Conservation (phyloP, 352 stramenopile genomes). For the Phytophthora lateralis region DNA sequence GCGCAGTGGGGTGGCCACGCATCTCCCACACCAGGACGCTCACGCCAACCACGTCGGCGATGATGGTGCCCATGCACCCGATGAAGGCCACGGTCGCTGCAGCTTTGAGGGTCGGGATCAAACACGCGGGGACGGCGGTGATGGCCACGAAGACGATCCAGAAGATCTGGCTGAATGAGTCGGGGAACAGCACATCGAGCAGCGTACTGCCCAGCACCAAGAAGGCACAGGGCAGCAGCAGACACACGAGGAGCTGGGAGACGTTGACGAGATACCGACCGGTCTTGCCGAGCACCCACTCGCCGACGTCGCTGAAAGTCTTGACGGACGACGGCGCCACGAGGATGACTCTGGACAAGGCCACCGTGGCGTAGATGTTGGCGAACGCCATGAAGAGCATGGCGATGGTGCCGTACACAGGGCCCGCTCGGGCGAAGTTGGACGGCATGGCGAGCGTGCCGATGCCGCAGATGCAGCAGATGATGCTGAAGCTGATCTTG, state of each 20-base stretch:
- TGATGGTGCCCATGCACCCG: slow-evolving; percentile 38
- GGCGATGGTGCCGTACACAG: slow-evolving; percentile 40
- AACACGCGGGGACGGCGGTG: slow-evolving; percentile 33
- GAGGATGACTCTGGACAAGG: slow-evolving; percentile 40
- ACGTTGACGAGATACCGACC: slow-evolving; percentile 42
- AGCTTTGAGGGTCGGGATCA: slow-evolving; percentile 41
- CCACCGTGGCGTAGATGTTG: slow-evolving; percentile 60
- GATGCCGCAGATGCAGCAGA: slow-evolving; percentile 65
- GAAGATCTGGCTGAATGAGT: slow-evolving; percentile 49
- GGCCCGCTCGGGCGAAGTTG: slow-evolving; percentile 59
- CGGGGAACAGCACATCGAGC: slow-evolving; percentile 54
- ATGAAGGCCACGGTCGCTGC: slow-evolving; percentile 32
- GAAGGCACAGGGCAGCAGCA: slow-evolving; percentile 47
- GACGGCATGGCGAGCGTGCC: slow-evolving; percentile 63
- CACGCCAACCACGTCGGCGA: slow-evolving; percentile 38
- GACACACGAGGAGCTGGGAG: slow-evolving; percentile 43
- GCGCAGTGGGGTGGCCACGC: slow-evolving; percentile 33
- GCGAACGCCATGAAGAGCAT: slow-evolving; percentile 64
- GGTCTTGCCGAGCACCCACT: slow-evolving; percentile 41
- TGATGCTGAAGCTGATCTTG: slow-evolving; percentile 61
- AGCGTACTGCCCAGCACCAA: slow-evolving; percentile 56
- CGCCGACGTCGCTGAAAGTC: slow-evolving; percentile 46
- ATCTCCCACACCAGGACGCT: slow-evolving; percentile 37
- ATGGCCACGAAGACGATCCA: slow-evolving; percentile 50
- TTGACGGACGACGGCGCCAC: slow-evolving; percentile 37